These are phyloP conservation scores for Lactifluus hygrophoroides DNA, from an alignment of 768 basidiomycete species.

Conservation along the genomic window DNA sequence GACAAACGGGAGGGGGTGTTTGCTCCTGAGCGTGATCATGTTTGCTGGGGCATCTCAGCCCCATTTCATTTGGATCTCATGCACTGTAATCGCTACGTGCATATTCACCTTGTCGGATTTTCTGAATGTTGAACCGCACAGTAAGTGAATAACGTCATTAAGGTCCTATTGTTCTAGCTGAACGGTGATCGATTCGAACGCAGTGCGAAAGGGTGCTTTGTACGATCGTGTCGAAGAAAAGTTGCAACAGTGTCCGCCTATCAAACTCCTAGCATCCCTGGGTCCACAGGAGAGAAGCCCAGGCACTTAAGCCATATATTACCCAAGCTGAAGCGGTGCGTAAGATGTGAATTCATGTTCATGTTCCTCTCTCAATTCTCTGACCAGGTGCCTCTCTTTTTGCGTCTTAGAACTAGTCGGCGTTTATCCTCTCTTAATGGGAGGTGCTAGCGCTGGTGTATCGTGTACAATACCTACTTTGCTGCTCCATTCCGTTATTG, in stretches of 20 bases:
- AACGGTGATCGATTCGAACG: neutral
- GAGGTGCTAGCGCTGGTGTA: too few relatives aligned
- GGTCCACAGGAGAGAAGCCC: neutral
- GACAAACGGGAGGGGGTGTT: neutral
- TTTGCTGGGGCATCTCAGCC: conserved; percentile 4
- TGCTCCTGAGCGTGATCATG: conserved; percentile 9
- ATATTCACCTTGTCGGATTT: neutral
- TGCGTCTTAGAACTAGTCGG: too few relatives aligned
- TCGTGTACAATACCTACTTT: too few relatives aligned
- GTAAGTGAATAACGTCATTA: neutral
- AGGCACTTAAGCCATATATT: neutral
- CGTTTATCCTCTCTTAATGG: too few relatives aligned
- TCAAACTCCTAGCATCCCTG: neutral
- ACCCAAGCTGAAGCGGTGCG: neutral
- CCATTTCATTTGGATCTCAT: conserved; percentile 7
- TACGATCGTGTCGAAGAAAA: conserved; percentile 3
- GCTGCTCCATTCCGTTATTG: too few relatives aligned
- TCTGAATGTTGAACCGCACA: neutral
- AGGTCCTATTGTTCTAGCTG: neutral
- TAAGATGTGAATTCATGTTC: too few relatives aligned
- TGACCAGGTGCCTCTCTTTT: too few relatives aligned
- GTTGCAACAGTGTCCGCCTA: conserved; percentile 1
- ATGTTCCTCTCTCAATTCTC: too few relatives aligned
- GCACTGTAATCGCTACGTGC: neutral
- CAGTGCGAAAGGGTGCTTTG: conserved; percentile 2